Evolutionary conservation across 257 asterid genomes (phyloP), one percentile per base, ranked within the genome.

Genomic region (Penstemon barbatus): DNA sequence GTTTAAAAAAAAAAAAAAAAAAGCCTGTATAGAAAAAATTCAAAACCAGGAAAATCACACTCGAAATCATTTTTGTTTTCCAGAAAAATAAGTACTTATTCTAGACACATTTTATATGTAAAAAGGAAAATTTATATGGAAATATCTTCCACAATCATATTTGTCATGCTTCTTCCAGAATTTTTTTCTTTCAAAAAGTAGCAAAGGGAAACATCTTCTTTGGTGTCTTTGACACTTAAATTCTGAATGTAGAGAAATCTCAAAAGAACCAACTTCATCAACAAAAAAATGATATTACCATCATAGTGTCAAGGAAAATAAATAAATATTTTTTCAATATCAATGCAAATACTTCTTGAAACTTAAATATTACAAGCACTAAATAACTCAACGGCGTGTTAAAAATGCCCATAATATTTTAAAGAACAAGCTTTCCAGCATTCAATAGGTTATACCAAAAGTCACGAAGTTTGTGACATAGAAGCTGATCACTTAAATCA

Each of bases 221-320:
- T 3, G 10, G 39, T 33, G 12, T 37, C 8, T 36, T 46, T 42
- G 67, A n/a, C 36, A 41, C n/a, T 15, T 42, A 58, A 73, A n/a
- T 39, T 37, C 15, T 45, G 19, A 3, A 48, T 33, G 42, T 33
- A 56, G 8, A 18, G 11, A 64, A 4, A 8, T 4, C 42, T 7
- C 3, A 11, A 50, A 39, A 50, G 49, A 65, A 62, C 6, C 48
- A 57, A 55, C 4, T 19, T 33, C 36, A 25, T 56, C n/a, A 44
- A 61, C 61, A 61, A 25, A 37, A 3, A 72, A 44, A 3, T 64
- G 41, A 63, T 10, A 49, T 59, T 49, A 41, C 39, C 33, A 50
- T 8, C 65, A 13, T 25, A 7, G 55, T 49, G 53, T 69, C 45
- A 56, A 8, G 50, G n/a, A 19, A 37, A 49, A 40, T 55, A 19